These are phyloP conservation scores for Metschnikowia lochheadii DNA, from an alignment of 805 yeast genomes.

Conservation along the genomic window DNA sequence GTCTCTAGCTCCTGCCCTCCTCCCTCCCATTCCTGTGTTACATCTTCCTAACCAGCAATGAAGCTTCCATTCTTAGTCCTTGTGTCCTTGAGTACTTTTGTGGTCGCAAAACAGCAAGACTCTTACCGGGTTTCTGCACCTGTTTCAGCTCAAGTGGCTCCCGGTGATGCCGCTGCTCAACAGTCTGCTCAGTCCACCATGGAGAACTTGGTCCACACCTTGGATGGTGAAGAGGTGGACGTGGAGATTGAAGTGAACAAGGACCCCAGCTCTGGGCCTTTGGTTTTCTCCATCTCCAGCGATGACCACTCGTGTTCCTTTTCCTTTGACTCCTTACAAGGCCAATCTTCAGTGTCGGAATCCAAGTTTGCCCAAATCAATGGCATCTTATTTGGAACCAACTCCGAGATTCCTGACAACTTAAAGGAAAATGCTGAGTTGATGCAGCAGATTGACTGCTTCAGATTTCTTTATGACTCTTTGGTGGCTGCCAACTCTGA, in stretches of 20 bases:
- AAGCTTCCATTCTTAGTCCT: background rate
- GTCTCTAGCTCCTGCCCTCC: constrained; percentile 1
- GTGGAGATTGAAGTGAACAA: background rate
- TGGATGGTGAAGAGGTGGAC: background rate
- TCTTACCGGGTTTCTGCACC: background rate
- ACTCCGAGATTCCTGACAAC: background rate
- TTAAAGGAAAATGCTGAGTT: background rate
- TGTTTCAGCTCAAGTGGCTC: background rate
- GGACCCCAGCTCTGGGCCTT: constrained; percentile 1
- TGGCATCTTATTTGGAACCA: constrained; percentile 2
- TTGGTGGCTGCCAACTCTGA: constrained; percentile 1
- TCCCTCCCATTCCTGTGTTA: background rate
- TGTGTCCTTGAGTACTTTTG: background rate
- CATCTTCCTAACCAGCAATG: background rate
- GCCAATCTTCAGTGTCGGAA: background rate
- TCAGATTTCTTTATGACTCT: constrained; percentile 3
- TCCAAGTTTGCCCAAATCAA: constrained; percentile 4
- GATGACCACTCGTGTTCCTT: constrained; percentile 4
- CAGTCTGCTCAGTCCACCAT: background rate
- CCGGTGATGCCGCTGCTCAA: background rate
- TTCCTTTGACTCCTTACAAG: background rate
- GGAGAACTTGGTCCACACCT: background rate
- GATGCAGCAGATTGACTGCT: constrained; percentile 5
- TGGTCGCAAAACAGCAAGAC: background rate
- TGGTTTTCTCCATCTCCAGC: constrained; percentile 2